These are phyloP conservation scores for Komagataella mondaviorum DNA, from an alignment of 805 yeast species.

Conservation along the genomic window DNA sequence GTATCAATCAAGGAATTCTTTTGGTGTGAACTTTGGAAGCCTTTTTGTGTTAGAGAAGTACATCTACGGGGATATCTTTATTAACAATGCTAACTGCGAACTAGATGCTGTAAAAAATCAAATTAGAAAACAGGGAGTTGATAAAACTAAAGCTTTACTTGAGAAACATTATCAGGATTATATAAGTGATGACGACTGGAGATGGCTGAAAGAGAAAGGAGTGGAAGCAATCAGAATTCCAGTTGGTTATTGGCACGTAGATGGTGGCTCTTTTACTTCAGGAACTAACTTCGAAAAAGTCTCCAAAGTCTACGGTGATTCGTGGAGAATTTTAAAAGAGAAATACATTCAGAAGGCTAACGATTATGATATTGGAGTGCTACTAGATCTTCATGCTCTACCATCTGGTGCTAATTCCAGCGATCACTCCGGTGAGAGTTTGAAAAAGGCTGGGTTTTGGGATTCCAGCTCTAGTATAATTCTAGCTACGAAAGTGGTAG, in stretches of 20 bases:
- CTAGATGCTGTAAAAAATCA: constrained; percentile 51
- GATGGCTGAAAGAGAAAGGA: constrained; percentile 50
- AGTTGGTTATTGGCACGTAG: constrained; percentile 81
- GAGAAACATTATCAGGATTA: constrained; percentile 58
- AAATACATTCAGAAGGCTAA: constrained; percentile 45
- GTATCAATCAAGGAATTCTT: constrained; percentile 48
- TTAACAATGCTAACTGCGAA: constrained; percentile 50
- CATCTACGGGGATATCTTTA: constrained; percentile 53
- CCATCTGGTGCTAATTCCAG: constrained; percentile 90
- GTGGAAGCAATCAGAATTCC: constrained; percentile 82
- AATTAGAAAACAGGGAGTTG: constrained; percentile 34
- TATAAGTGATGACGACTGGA: constrained; percentile 63
- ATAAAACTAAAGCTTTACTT: constrained; percentile 35
- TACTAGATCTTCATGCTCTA: constrained; percentile 78
- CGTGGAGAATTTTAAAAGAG: constrained; percentile 54
- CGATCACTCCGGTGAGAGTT: constrained; percentile 67
- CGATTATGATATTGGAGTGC: constrained; percentile 48
- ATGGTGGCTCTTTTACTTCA: constrained; percentile 40
- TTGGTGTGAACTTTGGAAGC: constrained; percentile 81
- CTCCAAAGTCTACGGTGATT: constrained; percentile 44
- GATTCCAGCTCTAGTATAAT: constrained; percentile 22
- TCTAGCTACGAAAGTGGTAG: constrained; percentile 34
- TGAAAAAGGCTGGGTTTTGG: constrained; percentile 59
- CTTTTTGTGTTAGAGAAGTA: constrained; percentile 71
- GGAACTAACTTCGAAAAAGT: constrained; percentile 51